A percentile compares a stretch with the other conserved stretches of the same genome.
phyloP scores from a whole-genome alignment of 2,329 filamentous ascomycete genomes.

The Tolypocladium sp. region DNA sequence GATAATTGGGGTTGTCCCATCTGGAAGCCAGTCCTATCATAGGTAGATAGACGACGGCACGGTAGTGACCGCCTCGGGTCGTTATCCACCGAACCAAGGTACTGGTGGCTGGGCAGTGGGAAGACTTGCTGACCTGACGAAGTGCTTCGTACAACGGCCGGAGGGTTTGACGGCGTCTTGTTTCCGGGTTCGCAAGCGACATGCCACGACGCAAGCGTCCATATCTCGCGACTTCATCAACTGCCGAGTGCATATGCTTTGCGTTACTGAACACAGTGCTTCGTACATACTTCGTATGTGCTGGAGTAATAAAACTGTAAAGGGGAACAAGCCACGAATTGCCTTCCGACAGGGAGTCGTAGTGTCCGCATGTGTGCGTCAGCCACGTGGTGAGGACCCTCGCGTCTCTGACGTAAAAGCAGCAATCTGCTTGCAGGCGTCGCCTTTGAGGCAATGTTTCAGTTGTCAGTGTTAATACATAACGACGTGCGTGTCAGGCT shows the following conservation, averaged over 20 bases:
- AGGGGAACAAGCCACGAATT: background rate
- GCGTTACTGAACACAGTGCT: background rate
- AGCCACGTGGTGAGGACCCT: constrained; percentile 3
- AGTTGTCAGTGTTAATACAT: background rate
- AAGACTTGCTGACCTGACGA: background rate
- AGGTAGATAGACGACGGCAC: background rate
- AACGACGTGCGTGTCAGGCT: background rate
- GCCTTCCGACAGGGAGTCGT: background rate
- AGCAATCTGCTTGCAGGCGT: background rate
- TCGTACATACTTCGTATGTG: background rate
- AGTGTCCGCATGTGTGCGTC: background rate
- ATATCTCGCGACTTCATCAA: background rate
- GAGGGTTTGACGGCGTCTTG: background rate
- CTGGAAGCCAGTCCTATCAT: background rate
- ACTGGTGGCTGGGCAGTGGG: background rate
- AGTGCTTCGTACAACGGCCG: background rate
- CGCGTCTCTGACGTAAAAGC: constrained; percentile 1
- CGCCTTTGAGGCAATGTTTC: background rate
- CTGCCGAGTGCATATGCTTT: background rate
- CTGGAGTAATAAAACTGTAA: background rate
- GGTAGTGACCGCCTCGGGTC: background rate
- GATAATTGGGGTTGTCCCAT: background rate
- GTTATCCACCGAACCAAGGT: background rate
- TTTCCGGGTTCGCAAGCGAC: background rate
- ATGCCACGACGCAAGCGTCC: background rate